These are phyloP conservation scores for Azolla pinnata DNA, from an alignment of 75 land plant genomes.

Conservation along the genomic window DNA sequence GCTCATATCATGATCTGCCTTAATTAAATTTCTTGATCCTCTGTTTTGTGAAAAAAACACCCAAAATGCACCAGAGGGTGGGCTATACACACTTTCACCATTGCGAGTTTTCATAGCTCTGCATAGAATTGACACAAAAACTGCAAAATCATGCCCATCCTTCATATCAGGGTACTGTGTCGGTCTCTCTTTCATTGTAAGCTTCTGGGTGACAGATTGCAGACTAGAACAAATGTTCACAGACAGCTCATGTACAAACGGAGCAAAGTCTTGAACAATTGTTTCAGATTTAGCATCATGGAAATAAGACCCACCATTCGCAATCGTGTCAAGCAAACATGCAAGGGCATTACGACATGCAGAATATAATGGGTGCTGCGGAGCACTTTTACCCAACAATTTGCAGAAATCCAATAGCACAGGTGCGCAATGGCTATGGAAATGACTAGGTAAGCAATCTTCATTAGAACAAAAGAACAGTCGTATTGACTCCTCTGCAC, in stretches of 20 bases:
- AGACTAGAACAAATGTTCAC: slow-evolving; percentile 27
- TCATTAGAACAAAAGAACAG: slow-evolving; percentile 33
- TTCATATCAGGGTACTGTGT: slow-evolving; percentile 22
- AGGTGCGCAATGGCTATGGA: slow-evolving; percentile 35
- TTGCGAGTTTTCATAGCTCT: slow-evolving; percentile 40
- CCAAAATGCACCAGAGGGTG: background rate
- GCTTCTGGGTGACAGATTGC: no score
- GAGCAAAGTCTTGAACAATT: slow-evolving; percentile 46
- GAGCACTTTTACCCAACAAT: slow-evolving; percentile 41
- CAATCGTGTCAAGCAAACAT: slow-evolving; percentile 36
- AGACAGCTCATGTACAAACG: slow-evolving; percentile 63
- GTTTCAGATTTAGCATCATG: slow-evolving; percentile 20
- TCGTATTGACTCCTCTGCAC: slow-evolving; percentile 55
- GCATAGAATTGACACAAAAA: slow-evolving; percentile 43
- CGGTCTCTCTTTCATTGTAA: no score
- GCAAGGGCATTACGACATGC: slow-evolving; percentile 59
- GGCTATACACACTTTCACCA: slow-evolving; percentile 13
- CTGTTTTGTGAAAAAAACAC: background rate
- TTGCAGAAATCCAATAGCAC: slow-evolving; percentile 76
- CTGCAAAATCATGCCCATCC: slow-evolving; percentile 53
- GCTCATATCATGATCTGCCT: no score
- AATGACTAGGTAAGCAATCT: slow-evolving; percentile 27
- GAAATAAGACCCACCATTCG: slow-evolving; percentile 22
- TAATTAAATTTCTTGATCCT: background rate
- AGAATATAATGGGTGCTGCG: slow-evolving; percentile 42